Evolutionary conservation across 2,329 filamentous ascomycete genomes (phyloP).

Genomic region (Cyphellophora europaea): DNA sequence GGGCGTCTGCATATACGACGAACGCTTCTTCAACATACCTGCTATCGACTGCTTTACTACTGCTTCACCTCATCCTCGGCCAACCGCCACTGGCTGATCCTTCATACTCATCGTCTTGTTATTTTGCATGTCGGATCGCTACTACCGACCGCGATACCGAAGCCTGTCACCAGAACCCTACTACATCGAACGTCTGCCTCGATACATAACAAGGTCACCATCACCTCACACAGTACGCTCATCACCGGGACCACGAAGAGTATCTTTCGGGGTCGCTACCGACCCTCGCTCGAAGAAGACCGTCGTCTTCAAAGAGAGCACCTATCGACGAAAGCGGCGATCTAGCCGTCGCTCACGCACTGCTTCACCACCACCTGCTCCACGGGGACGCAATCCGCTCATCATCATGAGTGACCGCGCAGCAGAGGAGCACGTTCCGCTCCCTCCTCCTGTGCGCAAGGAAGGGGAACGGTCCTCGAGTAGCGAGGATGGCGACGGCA

Average conservation of each 20-base stretch:
- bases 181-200: not conserved
- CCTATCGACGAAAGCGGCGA: not conserved
- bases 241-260: conserved; percentile 1
- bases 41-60: too few relatives aligned
- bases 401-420: not conserved
- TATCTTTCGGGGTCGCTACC: conserved; percentile 3
- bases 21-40: too few relatives aligned
- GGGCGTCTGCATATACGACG: too few relatives aligned
- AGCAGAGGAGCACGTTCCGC: not conserved
- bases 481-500: not conserved
- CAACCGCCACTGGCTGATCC: too few relatives aligned
- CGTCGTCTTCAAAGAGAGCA: not conserved
- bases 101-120: too few relatives aligned
- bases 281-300: not conserved
- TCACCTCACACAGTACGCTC: conserved; percentile 1
- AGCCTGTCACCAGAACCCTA: not conserved
- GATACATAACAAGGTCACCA: conserved; percentile 4
- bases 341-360: not conserved
- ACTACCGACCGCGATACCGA: not conserved
- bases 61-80: too few relatives aligned
- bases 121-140: not conserved
- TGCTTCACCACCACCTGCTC: not conserved
- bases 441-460: not conserved
- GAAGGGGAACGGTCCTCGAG: not conserved
- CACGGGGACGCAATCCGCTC: not conserved